Evolutionary conservation across 148 eudicot species (phyloP).

Genomic region (Cornus kousa): DNA sequence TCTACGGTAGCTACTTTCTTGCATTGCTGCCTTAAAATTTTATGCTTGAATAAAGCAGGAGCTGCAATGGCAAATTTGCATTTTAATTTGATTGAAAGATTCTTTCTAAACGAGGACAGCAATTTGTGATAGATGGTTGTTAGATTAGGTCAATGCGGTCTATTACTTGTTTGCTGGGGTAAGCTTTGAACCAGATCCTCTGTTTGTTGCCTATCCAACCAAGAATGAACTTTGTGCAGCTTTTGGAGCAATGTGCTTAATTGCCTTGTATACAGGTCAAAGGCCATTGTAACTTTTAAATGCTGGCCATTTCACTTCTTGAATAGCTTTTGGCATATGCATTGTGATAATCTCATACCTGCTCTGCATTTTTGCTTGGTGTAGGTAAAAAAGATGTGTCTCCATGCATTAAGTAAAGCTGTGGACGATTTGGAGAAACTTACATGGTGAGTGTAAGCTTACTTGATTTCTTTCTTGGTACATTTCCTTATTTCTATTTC

Average conservation of each 20-base stretch:
- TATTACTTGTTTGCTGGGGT: too few relatives aligned
- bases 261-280: too few relatives aligned
- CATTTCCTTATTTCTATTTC: neutral
- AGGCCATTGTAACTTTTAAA: neutral
- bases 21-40: too few relatives aligned
- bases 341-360: neutral
- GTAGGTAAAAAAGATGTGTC: conserved; percentile 38
- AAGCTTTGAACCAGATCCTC: neutral
- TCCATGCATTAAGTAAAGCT: conserved; percentile 23
- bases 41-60: too few relatives aligned
- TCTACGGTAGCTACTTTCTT: too few relatives aligned
- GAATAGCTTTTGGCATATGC: neutral
- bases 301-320: neutral
- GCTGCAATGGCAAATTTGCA: too few relatives aligned
- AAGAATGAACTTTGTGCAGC: neutral
- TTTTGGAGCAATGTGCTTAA: neutral
- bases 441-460: conserved; percentile 18
- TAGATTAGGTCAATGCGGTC: too few relatives aligned
- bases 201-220: neutral
- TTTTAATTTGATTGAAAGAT: too few relatives aligned
- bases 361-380: neutral
- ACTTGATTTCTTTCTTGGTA: neutral
- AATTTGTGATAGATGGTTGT: too few relatives aligned
- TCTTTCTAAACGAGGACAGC: too few relatives aligned
- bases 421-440: conserved; percentile 15